These are phyloP conservation scores for Kregervanrija delftensis DNA, from an alignment of 805 yeast genomes.

Conservation along the genomic window DNA sequence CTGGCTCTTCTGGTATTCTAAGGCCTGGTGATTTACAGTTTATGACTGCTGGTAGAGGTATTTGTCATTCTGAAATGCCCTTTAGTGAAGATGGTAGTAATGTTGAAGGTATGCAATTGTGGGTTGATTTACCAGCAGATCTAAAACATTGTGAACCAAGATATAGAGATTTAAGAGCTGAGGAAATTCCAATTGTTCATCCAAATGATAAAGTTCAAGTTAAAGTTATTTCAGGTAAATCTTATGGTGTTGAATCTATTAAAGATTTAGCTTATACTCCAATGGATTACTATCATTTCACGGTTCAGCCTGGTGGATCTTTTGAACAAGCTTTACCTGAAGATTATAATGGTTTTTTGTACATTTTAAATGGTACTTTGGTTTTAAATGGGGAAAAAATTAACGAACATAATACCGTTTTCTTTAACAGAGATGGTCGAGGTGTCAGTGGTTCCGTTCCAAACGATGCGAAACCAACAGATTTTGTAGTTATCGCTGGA, in stretches of 20 bases:
- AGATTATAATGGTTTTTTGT: conserved; percentile 63
- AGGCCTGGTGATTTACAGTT: conserved; percentile 83
- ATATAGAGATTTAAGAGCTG: conserved; percentile 66
- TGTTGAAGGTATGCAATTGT: conserved; percentile 67
- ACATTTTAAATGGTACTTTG: conserved; percentile 57
- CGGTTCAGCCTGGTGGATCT: conserved; percentile 56
- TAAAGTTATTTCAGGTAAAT: conserved; percentile 69
- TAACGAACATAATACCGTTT: conserved; percentile 44
- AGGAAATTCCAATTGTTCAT: conserved; percentile 63
- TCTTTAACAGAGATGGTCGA: conserved; percentile 68
- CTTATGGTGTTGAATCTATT: conserved; percentile 68
- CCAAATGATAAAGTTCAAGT: conserved; percentile 60
- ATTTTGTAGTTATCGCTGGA: conserved; percentile 74
- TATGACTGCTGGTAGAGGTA: conserved; percentile 90
- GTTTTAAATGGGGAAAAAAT: conserved; percentile 33
- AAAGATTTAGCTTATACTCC: conserved; percentile 80
- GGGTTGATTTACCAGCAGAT: conserved; percentile 76
- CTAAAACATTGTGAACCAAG: conserved; percentile 62
- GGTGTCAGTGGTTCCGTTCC: conserved; percentile 46
- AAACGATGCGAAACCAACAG: conserved; percentile 39
- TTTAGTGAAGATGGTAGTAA: conserved; percentile 44
- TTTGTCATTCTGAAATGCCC: conserved; percentile 85
- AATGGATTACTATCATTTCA: conserved; percentile 62
- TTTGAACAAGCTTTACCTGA: conserved; percentile 54
- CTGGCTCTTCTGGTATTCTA: conserved; percentile 74